Evolutionary conservation across 352 stramenopile genomes (phyloP).

Genomic region (Lagenidium sp.): DNA sequence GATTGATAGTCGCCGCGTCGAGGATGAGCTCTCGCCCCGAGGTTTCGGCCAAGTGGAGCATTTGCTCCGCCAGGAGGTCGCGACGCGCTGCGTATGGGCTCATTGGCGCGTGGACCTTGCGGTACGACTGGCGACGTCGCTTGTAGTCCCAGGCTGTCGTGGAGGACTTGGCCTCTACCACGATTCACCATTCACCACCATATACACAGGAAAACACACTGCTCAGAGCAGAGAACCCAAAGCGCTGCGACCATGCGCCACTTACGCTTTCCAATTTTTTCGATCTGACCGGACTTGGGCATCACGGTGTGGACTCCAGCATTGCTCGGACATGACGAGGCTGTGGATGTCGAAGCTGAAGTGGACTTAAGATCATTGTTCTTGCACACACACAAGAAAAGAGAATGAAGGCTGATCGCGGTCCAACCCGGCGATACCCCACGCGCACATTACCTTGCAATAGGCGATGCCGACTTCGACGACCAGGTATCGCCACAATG

Average conservation of each 20-base stretch:
- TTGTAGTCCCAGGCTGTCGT: slow-evolving; percentile 22
- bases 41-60: slow-evolving; percentile 39
- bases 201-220: too few species aligned
- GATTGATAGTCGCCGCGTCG: too few species aligned
- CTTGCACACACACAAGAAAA: too few species aligned
- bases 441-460: too few species aligned
- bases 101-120: slow-evolving; percentile 29
- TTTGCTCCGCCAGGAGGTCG: slow-evolving; percentile 57
- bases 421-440: too few species aligned
- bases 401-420: too few species aligned
- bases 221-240: too few species aligned
- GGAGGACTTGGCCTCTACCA: background rate
- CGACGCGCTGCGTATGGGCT: slow-evolving; percentile 31
- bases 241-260: too few species aligned
- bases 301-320: too few species aligned
- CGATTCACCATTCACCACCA: background rate
- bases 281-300: too few species aligned
- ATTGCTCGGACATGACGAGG: background rate
- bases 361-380: background rate
- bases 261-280: too few species aligned
- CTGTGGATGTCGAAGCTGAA: background rate
- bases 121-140: slow-evolving; percentile 47
- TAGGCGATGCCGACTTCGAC: slow-evolving; percentile 40
- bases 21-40: slow-evolving; percentile 20
- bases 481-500: slow-evolving; percentile 68